phyloP scores from a whole-genome alignment of 2,329 filamentous ascomycete species.

The Pseudopyricularia javanii region DNA sequence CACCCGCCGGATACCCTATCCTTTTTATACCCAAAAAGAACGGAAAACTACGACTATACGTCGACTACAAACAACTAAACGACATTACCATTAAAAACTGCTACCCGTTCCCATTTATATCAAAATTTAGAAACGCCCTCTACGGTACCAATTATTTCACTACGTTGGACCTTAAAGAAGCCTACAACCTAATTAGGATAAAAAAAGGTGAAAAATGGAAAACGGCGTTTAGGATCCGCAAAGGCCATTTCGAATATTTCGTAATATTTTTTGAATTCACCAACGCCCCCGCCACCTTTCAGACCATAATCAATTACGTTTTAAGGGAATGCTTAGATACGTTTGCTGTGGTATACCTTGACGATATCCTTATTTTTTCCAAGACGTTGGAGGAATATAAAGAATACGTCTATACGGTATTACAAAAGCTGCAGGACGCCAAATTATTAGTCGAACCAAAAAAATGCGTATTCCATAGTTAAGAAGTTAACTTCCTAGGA shows the following conservation, averaged over 20 bases:
- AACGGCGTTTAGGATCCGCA: not conserved
- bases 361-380: not conserved
- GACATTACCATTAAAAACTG: too few species aligned
- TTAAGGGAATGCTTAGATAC: not conserved
- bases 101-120: too few species aligned
- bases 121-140: too few species aligned
- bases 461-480: not conserved
- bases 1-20: constrained; percentile 3
- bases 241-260: constrained; percentile 15
- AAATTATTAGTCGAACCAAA: not conserved
- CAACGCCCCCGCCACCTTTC: not conserved
- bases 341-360: not conserved
- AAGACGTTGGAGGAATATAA: not conserved
- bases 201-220: constrained; percentile 11
- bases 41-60: too few species aligned
- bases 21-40: constrained; percentile 4
- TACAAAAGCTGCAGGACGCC: not conserved
- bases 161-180: too few species aligned
- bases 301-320: not conserved
- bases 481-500: not conserved
- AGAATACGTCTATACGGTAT: not conserved
- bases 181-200: not conserved
- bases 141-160: too few species aligned
- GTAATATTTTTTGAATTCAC: constrained; percentile 17
- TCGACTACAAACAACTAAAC: too few species aligned